Conservation (phyloP, 2,329 filamentous ascomycete genomes). For the Penicillium concentricum region DNA sequence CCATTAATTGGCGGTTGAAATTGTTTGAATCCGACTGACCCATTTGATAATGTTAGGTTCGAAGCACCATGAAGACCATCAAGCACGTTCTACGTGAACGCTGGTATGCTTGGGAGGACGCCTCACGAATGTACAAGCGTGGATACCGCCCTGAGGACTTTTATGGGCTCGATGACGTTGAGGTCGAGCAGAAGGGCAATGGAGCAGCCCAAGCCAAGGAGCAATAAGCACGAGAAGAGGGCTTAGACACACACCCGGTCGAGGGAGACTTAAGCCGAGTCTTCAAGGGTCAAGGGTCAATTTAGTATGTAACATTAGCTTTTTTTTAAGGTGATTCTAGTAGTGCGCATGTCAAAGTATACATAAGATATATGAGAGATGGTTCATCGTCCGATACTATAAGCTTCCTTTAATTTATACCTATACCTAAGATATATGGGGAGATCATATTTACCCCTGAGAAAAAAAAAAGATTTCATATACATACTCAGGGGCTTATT, state of each 20-base stretch:
- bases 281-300: neutral
- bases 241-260: no score
- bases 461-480: neutral
- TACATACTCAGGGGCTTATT: slow-evolving; percentile 4
- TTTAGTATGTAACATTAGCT: slow-evolving; percentile 12
- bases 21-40: neutral
- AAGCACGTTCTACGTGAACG: slow-evolving; percentile 83
- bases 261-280: neutral
- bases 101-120: slow-evolving; percentile 72
- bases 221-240: neutral
- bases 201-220: neutral
- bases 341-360: slow-evolving; percentile 6
- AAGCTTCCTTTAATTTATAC: neutral
- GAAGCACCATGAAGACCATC: slow-evolving; percentile 75
- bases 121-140: slow-evolving; percentile 36
- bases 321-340: neutral
- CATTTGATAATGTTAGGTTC: slow-evolving; percentile 55
- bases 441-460: slow-evolving; percentile 3
- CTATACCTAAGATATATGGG: neutral
- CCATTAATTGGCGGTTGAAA: neutral
- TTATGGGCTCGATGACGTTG: slow-evolving; percentile 18
- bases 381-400: neutral
- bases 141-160: slow-evolving; percentile 37
- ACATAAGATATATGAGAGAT: slow-evolving; percentile 1
- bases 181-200: slow-evolving; percentile 11